A percentile compares a stretch with the other conserved stretches of the same genome.
Conservation (phyloP, 148 eudicot species). For the Rhododendron simsii region DNA sequence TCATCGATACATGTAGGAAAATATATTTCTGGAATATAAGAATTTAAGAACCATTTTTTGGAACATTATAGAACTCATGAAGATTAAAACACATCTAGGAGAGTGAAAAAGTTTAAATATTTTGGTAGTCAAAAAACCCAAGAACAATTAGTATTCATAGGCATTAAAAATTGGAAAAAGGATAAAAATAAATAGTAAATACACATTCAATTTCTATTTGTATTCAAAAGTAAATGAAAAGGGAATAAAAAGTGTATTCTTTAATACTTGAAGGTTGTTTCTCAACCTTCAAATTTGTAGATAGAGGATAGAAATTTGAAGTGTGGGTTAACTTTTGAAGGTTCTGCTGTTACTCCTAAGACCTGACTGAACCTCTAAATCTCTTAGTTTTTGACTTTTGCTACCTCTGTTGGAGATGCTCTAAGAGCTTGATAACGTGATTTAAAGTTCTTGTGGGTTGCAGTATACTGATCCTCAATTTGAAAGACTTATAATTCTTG, state of each 20-base stretch:
- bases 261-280: no score
- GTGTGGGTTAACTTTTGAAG: neutral
- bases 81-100: no score
- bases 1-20: neutral
- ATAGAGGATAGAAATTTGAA: no score
- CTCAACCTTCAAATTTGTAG: no score
- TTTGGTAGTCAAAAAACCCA: neutral
- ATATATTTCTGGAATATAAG: neutral
- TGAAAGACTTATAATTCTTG: neutral
- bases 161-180: neutral
- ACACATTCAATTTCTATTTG: no score
- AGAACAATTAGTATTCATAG: neutral
- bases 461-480: neutral
- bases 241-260: no score
- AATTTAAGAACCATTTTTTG: neutral
- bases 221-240: no score
- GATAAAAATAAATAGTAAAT: neutral
- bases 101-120: no score
- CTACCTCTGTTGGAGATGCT: neutral
- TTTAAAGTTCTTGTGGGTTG: neutral
- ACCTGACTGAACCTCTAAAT: neutral
- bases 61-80: neutral
- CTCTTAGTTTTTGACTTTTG: neutral
- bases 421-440: neutral
- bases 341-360: no score